phyloP scores from a whole-genome alignment of 2,329 filamentous ascomycete species.

The Pseudocercospora crystallina region DNA sequence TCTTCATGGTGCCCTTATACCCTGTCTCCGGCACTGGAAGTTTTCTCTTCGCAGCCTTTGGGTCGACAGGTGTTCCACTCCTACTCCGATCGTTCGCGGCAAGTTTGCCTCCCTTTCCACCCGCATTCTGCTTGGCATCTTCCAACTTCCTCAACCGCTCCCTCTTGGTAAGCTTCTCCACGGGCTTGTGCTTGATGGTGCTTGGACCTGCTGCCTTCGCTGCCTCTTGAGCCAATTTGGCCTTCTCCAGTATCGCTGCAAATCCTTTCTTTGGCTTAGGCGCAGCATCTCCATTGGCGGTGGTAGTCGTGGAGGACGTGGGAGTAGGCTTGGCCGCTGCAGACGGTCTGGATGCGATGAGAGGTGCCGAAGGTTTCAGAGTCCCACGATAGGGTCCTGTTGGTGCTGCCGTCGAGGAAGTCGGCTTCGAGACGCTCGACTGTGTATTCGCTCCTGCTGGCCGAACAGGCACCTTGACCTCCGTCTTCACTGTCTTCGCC shows the following conservation, averaged over 20 bases:
- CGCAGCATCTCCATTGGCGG: constrained; percentile 26
- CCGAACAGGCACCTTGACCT: constrained; percentile 32
- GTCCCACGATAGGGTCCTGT: constrained; percentile 18
- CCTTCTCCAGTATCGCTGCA: constrained; percentile 71
- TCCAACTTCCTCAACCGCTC: constrained; percentile 44
- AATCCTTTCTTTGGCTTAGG: constrained; percentile 64
- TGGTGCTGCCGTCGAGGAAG: constrained; percentile 20
- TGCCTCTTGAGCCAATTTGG: constrained; percentile 63
- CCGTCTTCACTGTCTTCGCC: constrained; percentile 33
- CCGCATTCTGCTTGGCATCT: constrained; percentile 47
- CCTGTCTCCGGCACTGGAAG: constrained; percentile 34
- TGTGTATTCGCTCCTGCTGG: constrained; percentile 11
- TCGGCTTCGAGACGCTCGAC: constrained; percentile 21
- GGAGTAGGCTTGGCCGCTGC: constrained; percentile 9
- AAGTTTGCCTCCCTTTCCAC: constrained; percentile 31
- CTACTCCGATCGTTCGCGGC: constrained; percentile 31
- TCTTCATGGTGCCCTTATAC: constrained; percentile 45
- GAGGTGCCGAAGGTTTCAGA: constrained; percentile 11
- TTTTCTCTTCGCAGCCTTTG: constrained; percentile 22
- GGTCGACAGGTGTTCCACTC: constrained; percentile 27
- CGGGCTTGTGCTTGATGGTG: constrained; percentile 72
- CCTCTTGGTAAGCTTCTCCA: constrained; percentile 63
- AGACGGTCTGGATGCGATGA: constrained; percentile 17
- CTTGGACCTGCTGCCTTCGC: constrained; percentile 60
- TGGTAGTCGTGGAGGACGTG: constrained; percentile 16